These are phyloP conservation scores for Phytophthora agathidicida DNA, from an alignment of 352 stramenopile species.

Conservation along the genomic window DNA sequence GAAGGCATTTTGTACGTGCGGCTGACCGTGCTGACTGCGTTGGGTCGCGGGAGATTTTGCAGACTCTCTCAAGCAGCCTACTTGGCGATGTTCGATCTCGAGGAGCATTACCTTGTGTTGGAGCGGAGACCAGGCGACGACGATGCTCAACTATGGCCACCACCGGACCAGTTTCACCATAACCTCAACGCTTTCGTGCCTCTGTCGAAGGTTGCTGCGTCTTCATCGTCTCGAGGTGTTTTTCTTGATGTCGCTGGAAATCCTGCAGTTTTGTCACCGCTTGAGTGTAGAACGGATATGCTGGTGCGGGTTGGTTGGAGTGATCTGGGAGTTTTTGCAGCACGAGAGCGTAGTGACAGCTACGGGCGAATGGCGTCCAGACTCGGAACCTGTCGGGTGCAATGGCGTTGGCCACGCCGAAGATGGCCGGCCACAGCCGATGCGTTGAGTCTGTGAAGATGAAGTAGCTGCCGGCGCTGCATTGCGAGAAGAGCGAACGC, in stretches of 20 bases:
- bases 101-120: no score
- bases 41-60: no score
- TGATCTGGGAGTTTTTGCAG: constrained; percentile 53
- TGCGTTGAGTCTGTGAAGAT: constrained; percentile 79
- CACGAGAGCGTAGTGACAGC: constrained; percentile 71
- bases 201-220: no score
- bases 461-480: constrained; percentile 49
- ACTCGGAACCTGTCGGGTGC: constrained; percentile 45
- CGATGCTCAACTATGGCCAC: no score
- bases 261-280: constrained; percentile 49
- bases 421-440: constrained; percentile 70
- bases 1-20: no score
- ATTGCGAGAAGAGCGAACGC: constrained; percentile 49
- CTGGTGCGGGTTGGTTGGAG: constrained; percentile 30
- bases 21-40: no score
- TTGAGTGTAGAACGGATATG: constrained; percentile 48
- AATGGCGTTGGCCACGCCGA: constrained; percentile 40
- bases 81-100: no score
- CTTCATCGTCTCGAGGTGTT: constrained; percentile 44
- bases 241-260: constrained; percentile 52
- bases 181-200: no score
- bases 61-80: no score
- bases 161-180: no score
- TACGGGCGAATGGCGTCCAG: constrained; percentile 59
- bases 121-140: no score